A percentile compares a stretch with the other conserved stretches of the same genome.
Conservation (phyloP, 1,139 yeast species). For the Magnusiomyces tetraspermus region DNA sequence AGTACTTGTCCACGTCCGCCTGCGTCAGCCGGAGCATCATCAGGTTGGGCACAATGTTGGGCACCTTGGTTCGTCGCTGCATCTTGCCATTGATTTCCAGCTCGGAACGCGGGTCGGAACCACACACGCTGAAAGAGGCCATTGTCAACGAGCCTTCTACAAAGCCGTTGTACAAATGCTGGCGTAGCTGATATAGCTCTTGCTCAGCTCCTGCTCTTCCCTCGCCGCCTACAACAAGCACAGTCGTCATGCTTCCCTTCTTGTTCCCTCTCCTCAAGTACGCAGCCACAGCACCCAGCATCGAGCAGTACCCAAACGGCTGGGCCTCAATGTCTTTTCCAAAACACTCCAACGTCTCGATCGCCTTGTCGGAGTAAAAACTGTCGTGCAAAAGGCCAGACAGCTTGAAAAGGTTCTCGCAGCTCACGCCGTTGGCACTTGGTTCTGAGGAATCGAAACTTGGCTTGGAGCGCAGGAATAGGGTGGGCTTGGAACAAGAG, state of each 20-base stretch:
- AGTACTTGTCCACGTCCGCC: slow-evolving; percentile 9
- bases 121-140: neutral
- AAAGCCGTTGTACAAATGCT: neutral
- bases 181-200: neutral
- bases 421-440: slow-evolving; percentile 32
- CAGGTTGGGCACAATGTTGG: slow-evolving; percentile 3
- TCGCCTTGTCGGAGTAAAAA: slow-evolving; percentile 22
- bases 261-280: neutral
- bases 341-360: slow-evolving; percentile 24
- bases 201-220: slow-evolving; percentile 1
- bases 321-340: slow-evolving; percentile 29
- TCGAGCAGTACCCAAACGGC: slow-evolving; percentile 28
- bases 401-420: slow-evolving; percentile 28
- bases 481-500: slow-evolving; percentile 18
- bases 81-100: too few species aligned
- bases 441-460: slow-evolving; percentile 36
- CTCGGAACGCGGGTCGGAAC: too few species aligned
- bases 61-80: neutral
- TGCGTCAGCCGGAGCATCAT: slow-evolving; percentile 8
- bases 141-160: neutral
- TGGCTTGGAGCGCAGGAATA: slow-evolving; percentile 30
- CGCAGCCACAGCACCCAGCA: slow-evolving; percentile 23
- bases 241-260: slow-evolving; percentile 17
- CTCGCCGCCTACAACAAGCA: slow-evolving; percentile 21
- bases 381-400: slow-evolving; percentile 23